phyloP scores from a whole-genome alignment of 257 asterid genomes.

The Petunia secreta region DNA sequence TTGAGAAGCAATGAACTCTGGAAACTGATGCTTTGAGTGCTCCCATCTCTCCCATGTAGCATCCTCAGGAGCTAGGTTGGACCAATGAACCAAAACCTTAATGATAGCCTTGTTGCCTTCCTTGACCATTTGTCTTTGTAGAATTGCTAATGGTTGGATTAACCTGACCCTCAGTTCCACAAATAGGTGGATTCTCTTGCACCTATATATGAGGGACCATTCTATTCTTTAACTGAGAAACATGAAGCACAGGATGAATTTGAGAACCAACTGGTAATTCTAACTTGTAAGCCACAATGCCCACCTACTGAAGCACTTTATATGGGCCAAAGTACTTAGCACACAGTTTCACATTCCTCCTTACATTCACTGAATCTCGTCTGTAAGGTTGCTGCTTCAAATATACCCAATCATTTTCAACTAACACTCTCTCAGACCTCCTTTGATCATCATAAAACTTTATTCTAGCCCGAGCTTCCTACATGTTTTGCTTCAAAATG shows the following conservation, averaged over 20 bases:
- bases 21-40: no score
- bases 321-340: slow-evolving; percentile 3
- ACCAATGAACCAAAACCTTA: no score
- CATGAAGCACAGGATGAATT: not conserved
- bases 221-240: not conserved
- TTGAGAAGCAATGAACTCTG: no score
- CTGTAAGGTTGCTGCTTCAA: no score
- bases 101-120: no score
- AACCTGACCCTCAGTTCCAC: not conserved
- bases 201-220: not conserved
- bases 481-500: not conserved
- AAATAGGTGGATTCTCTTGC: not conserved
- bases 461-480: not conserved
- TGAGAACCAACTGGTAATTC: not conserved
- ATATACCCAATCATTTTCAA: not conserved
- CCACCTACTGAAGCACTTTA: not conserved
- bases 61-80: not conserved
- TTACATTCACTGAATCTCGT: not conserved
- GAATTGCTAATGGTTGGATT: not conserved
- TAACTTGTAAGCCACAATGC: not conserved
- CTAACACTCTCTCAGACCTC: not conserved
- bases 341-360: no score
- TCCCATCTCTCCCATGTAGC: not conserved
- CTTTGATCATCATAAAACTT: not conserved
- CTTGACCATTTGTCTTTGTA: no score